A percentile compares a stretch with the other conserved stretches of the same genome.
phyloP scores from a whole-genome alignment of 2,329 filamentous ascomycete species.

The Aspergillus ochraceus region DNA sequence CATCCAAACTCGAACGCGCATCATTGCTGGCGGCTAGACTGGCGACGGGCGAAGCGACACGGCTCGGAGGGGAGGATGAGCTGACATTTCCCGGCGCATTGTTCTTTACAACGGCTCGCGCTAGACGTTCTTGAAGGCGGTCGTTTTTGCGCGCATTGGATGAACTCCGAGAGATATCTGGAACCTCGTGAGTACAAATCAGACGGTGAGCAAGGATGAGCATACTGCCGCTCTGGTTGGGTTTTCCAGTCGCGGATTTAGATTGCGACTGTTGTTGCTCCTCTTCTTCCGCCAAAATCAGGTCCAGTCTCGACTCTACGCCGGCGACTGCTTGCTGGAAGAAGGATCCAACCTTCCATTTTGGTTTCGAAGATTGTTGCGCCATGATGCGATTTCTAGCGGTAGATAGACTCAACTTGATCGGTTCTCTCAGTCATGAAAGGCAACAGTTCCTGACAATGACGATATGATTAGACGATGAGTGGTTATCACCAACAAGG shows the following conservation, averaged over 20 bases:
- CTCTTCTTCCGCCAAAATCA: slow-evolving; percentile 77
- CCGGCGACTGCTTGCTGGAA: slow-evolving; percentile 89
- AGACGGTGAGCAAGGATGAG: background rate
- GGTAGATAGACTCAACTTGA: slow-evolving; percentile 5
- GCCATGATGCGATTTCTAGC: slow-evolving; percentile 28
- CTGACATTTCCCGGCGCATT: slow-evolving; percentile 51
- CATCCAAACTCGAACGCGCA: slow-evolving; percentile 39
- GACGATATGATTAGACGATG: slow-evolving; percentile 9
- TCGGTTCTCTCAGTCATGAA: slow-evolving; percentile 10
- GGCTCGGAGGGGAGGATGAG: slow-evolving; percentile 49
- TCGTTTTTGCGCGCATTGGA: slow-evolving; percentile 72
- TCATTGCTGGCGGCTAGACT: slow-evolving; percentile 51
- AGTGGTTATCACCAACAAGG: slow-evolving; percentile 12
- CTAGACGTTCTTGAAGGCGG: slow-evolving; percentile 83
- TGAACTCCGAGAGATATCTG: slow-evolving; percentile 61
- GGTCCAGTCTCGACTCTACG: slow-evolving; percentile 89
- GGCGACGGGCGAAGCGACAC: slow-evolving; percentile 52
- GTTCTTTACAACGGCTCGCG: slow-evolving; percentile 79
- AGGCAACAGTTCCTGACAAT: slow-evolving; percentile 5
- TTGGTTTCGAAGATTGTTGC: slow-evolving; percentile 51
- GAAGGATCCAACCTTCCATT: slow-evolving; percentile 70
- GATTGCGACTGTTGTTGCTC: slow-evolving; percentile 18
- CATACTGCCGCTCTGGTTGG: slow-evolving; percentile 41
- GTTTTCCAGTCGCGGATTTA: slow-evolving; percentile 27
- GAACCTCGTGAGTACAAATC: slow-evolving; percentile 24